Base-by-base conservation (phyloP, 2,329 filamentous ascomycete species). In the Lithohypha guttulata region DNA sequence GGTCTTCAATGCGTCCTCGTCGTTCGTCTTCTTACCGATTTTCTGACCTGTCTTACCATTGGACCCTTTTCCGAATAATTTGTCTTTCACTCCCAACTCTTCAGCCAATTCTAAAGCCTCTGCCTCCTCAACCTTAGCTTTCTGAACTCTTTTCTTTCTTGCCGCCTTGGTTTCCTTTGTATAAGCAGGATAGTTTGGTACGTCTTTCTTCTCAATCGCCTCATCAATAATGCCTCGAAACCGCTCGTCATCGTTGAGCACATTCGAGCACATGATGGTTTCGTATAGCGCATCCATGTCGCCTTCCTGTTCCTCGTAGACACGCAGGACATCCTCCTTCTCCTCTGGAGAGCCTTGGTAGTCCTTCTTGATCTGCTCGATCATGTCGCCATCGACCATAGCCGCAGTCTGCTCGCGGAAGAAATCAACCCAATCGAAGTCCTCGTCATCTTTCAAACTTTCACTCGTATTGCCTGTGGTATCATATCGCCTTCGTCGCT, bases 301-400 rank as follows among this genome's bases (percentile, higher is more conserved):
- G 22, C 91, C 91, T 55, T 84, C 69, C 53, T 64, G 65, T 48
- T 77, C 68, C 51, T 77, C 76, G 61, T 89, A 98, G 2, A 84
- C 82, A 9, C 69, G 65, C 3, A 98, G 65, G 1, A 98, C 52
- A 55, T 93, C 86, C 33, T 72, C 69, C 51, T 71, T 75, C 65
- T 98, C 91, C 59, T 96, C 85, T 2, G 84, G 81, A 1, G 84
- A 87, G 13, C 76, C 75, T 63, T 89, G 86, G 68, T 96, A 98
- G 48, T 80, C 70, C 20, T 69, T 65, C 43, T 82, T 75, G 53
- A 96, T 84, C 40, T 77, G 73, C 40, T 79, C 71, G 50, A 98
- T 89, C 3, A 76, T 75, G 44, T 84, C 77, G 2, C 70, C 65
- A 13, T 77, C 86, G 35, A 98, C 70, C 18, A 84, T 71, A 41